Conservation (phyloP, 75 land plant species). For the Chamaecyparis obtusa region DNA sequence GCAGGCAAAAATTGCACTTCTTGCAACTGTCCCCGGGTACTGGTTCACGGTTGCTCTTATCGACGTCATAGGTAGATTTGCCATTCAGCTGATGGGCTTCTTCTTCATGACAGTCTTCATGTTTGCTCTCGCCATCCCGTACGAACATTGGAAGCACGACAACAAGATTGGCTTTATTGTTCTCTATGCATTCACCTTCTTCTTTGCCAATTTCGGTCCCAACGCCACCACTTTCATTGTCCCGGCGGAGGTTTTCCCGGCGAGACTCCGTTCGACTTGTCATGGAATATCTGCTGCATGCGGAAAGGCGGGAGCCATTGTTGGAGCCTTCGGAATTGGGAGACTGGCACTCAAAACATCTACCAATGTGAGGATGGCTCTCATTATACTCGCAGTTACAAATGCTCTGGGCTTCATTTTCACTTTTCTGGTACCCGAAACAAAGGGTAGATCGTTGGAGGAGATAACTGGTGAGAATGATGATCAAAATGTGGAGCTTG, state of each 20-base stretch:
- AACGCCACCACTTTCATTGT: constrained; percentile 22
- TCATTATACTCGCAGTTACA: constrained; percentile 9
- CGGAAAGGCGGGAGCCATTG: constrained; percentile 25
- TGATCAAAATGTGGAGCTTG: no score
- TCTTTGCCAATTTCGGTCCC: constrained; percentile 30
- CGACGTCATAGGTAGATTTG: constrained; percentile 20
- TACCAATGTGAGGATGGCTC: constrained; percentile 9
- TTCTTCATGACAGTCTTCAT: no score
- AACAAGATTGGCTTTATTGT: constrained; percentile 8
- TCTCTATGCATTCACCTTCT: constrained; percentile 21
- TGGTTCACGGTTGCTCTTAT: constrained; percentile 28
- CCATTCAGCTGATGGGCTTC: not conserved
- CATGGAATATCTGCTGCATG: constrained; percentile 21
- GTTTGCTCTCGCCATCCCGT: constrained; percentile 14
- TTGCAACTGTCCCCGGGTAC: constrained; percentile 28
- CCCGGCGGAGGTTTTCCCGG: constrained; percentile 18
- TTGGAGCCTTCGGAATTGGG: constrained; percentile 12
- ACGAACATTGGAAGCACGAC: constrained; percentile 1
- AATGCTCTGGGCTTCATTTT: constrained; percentile 25
- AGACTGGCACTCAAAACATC: not conserved
- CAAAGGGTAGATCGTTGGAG: constrained; percentile 29
- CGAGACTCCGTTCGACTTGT: constrained; percentile 15
- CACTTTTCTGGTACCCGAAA: constrained; percentile 7
- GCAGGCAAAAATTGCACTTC: constrained; percentile 26
- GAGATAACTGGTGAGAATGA: constrained; percentile 20